Evolutionary conservation across 192 early-diverging fungal genomes (phyloP), one percentile per base, ranked within the genome.

Genomic region (Backusella macrospora): DNA sequence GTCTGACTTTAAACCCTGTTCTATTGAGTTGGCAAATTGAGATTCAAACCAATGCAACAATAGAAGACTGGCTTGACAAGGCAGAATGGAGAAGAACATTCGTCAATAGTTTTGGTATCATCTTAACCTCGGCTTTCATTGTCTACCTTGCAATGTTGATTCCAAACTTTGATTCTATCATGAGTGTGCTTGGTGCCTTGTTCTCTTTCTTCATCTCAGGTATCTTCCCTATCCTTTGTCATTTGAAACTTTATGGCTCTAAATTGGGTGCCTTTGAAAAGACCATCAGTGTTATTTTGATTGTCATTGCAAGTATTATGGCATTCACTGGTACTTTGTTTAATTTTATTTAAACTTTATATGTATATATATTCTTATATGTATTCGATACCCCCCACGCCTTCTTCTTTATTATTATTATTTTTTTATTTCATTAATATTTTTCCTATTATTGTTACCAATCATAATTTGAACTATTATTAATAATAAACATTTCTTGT

Each of bases 1-100:
- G 89, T 14, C 73, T 93, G n/a, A 86, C 81, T 12, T 71, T 91
- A 23, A 89, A 86, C 15, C 92, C 92, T 9, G 82, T 93, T 8
- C 84, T 85, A 64, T 39, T 84, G 7, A 86, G 78, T 6, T 78
- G 81, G 71, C 84, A 85, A 72, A 70, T 83, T 26, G 73, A 45
- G 46, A 66, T 78, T n/a, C 71, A 45, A 42, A 67, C 65, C 40
- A 69, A 71, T 42, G 43, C 73, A 3, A 48, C 76, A 13, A 34
- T 71, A 3, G 76, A 77, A 48, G 4, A 39, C 14, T 77, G 76
- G 76, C 68, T 48, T 62, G 42, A 46, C 1, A 64, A 49, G n/a
- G 26, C 39, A 1, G 29, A 29, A 5, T 77, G 70, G 70, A 45
- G 62, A 52, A 70, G 66, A 59, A 47, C 76, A 3, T 47, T 76